Evolutionary conservation across 2,329 filamentous ascomycete species (phyloP), one percentile per base, ranked within the genome.

Genomic region (Calcarisporium arbuscula): DNA sequence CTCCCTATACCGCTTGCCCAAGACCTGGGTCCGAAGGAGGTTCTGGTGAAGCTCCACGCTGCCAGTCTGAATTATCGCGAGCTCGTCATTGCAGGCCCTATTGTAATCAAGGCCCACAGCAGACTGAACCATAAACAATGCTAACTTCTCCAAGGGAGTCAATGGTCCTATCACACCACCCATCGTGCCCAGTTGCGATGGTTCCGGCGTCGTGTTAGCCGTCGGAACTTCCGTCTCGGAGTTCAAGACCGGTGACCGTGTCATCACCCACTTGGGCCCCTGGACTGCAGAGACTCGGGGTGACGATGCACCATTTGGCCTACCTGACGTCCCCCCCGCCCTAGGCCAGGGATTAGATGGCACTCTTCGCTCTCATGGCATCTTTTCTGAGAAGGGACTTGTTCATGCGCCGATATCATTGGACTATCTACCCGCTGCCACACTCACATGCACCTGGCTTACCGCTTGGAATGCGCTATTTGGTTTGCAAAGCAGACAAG

Each of bases 311-410:
- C n/a, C n/a, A n/a, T n/a, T n/a, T n/a, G n/a, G n/a, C n/a, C n/a
- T n/a, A n/a, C n/a, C n/a, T n/a, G n/a, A n/a, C 15, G 30, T 28
- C 11, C 25, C 19, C n/a, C 28, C 31, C 10, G 81, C 81, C 4
- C 70, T 88, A 2, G 85, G 85, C 36, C 82, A 82, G 31, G 67
- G 67, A 8, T 36, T 82, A 2, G 75, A 88, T 48, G 85, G 85
- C 38, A 73, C 72, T 0, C 67, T 90, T 18, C 73, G 82, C 28
- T 67, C 82, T 46, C 78, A 82, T 44, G 82, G 64, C 39, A 72
- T 76, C 9, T 87, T 84, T 53, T 67, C 74, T 39, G 79, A 87
- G 61, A 70, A 56, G 17, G 83, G 82, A 2, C 65, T 90, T 5
- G 80, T 87, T 12, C 62, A 61, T 30, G 65, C 73, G 37, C 85